Base-by-base conservation (phyloP, 345 rosid genomes). In the Trapa bicornis region DNA sequence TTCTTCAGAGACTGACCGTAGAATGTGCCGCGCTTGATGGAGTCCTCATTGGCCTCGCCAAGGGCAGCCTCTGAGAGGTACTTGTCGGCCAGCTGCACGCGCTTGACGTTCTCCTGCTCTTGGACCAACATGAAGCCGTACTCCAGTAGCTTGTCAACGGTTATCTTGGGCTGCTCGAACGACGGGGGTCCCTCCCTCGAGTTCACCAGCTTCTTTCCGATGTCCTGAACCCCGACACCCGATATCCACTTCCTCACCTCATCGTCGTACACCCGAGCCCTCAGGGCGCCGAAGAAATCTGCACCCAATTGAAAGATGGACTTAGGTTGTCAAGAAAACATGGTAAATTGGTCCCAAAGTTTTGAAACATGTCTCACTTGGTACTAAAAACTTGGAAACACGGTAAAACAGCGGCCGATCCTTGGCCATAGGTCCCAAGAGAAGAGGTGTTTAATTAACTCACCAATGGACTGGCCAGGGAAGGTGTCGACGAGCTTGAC, bases 381-480 rank as follows among this genome's bases (percentile, higher is more conserved):
- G 29, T 22, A 22, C 29, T 22, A 22, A 22, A 22, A 22, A 22
- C 29, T 22, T 22, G 29, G 29, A 22, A 22, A 22, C 29, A 22
- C 29, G 29, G 29, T 22, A 22, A 22, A 22, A 22, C 29, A 22
- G 29, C 29, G 29, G 29, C 29, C 29, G 29, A 22, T 22, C 29
- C 29, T 41, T 41, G 43, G 7, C 4, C 43, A 41, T 41, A 41
- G 43, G 43, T 8, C 6, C 6, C 43, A 4, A 41, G 6, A 41
- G 4, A 41, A 3, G 43, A 3, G 7, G 43, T 41, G 43, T 41
- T 41, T 41, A 5, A 35, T 22, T 11, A 47, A 68, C 68, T 71
- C 75, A 87, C 98, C 97, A 15, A 90, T 93, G 64, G 98, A 93
- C 78, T 93, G 98, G 15, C 98, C 98, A 1, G 97, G 98, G 91